phyloP scores from a whole-genome alignment of 202 grass and related monocot genomes.

The Cymbopogon flexuosus region DNA sequence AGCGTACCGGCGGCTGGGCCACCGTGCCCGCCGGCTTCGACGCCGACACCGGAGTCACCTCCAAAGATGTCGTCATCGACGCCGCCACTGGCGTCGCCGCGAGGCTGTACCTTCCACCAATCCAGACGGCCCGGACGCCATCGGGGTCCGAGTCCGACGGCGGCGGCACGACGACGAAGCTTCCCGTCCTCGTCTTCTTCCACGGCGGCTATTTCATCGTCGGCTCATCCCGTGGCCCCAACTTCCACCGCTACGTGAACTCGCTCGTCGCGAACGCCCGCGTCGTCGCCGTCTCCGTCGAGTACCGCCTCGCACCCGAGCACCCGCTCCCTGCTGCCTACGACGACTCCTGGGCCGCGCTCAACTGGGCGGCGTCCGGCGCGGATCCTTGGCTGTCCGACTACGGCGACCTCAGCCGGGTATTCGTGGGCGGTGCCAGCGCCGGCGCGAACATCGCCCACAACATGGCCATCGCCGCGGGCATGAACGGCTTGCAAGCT shows the following conservation, averaged over 20 bases:
- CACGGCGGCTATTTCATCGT: constrained; percentile 68
- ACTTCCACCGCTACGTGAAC: constrained; percentile 46
- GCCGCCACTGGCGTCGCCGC: constrained; percentile 38
- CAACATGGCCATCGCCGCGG: constrained; percentile 25
- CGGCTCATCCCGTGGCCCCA: constrained; percentile 26
- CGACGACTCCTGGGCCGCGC: constrained; percentile 43
- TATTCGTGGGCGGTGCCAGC: constrained; percentile 62
- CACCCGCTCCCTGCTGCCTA: constrained; percentile 59
- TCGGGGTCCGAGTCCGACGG: not conserved
- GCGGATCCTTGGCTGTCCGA: constrained; percentile 49
- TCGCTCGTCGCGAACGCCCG: constrained; percentile 34
- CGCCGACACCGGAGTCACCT: constrained; percentile 44
- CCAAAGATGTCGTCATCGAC: constrained; percentile 61
- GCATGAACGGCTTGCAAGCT: not conserved
- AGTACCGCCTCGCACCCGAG: constrained; percentile 65
- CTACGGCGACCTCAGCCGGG: constrained; percentile 41
- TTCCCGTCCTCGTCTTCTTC: constrained; percentile 60
- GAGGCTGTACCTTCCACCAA: constrained; percentile 51
- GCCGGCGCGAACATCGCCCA: constrained; percentile 61
- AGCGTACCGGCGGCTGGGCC: constrained; percentile 22
- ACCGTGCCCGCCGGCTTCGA: constrained; percentile 51
- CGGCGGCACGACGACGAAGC: not conserved
- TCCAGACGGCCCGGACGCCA: not conserved
- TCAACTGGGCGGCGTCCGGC: constrained; percentile 47
- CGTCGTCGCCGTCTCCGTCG: constrained; percentile 35